Evolutionary conservation across 2,329 filamentous ascomycete species (phyloP).

Genomic region (Pseudogymnoascus pannorum): DNA sequence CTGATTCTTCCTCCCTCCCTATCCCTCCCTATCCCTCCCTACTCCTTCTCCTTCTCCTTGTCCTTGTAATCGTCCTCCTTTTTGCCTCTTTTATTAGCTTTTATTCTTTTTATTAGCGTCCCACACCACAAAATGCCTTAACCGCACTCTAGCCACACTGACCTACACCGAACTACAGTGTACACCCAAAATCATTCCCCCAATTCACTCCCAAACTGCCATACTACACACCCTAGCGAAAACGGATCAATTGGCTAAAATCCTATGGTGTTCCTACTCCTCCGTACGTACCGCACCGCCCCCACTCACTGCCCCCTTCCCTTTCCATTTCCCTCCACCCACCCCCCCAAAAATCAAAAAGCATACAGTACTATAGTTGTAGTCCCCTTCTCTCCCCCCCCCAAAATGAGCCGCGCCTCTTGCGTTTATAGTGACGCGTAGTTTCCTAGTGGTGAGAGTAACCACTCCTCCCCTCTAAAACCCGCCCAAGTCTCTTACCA

Average conservation of each 20-base stretch:
- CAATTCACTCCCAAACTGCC: too few species aligned
- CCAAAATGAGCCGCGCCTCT: not conserved
- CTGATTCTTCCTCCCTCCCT: not conserved
- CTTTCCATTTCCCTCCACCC: not conserved
- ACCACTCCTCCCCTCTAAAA: not conserved
- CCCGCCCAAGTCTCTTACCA: slow-evolving; percentile 6
- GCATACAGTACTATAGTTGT: too few species aligned
- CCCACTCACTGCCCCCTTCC: not conserved
- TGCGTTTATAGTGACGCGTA: slow-evolving; percentile 8
- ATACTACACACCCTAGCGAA: too few species aligned
- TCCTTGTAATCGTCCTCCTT: not conserved
- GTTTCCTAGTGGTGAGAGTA: not conserved
- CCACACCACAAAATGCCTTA: not conserved
- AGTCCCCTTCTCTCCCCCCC: too few species aligned
- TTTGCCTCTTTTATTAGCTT: not conserved
- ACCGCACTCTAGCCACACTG: too few species aligned
- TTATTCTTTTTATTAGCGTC: not conserved
- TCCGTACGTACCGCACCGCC: too few species aligned
- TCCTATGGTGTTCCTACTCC: not conserved
- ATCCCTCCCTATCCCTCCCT: not conserved
- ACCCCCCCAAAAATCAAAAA: not conserved
- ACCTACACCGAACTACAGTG: too few species aligned
- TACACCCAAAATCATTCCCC: too few species aligned
- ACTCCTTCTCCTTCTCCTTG: too few species aligned
- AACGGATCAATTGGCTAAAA: too few species aligned